Evolutionary conservation across 106 monocot species (phyloP).

Genomic region (Cymbidium sinense): DNA sequence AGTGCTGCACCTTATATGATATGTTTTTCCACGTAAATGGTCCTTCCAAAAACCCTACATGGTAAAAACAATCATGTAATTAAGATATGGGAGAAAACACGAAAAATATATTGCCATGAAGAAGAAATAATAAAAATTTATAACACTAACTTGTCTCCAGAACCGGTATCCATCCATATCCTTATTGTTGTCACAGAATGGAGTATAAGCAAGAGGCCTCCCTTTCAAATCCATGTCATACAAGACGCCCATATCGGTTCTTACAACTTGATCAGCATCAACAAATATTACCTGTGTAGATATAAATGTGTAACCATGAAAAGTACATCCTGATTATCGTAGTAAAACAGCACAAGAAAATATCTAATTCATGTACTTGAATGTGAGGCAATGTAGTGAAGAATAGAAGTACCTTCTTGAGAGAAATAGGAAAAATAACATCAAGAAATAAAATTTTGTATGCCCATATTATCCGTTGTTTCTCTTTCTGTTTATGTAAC

Average conservation of each 20-base stretch:
- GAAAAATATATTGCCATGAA: background rate
- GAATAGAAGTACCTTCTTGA: constrained; percentile 56
- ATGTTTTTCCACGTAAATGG: constrained; percentile 85
- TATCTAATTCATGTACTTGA: background rate
- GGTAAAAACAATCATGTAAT: constrained; percentile 9
- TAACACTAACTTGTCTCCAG: constrained; percentile 79
- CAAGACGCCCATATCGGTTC: constrained; percentile 93
- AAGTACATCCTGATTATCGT: background rate
- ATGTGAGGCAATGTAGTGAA: background rate
- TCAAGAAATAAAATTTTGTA: constrained; percentile 99
- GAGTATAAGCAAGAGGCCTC: constrained; percentile 91
- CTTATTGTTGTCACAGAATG: constrained; percentile 98
- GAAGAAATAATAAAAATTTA: background rate
- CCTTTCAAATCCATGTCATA: constrained; percentile 99
- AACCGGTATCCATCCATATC: constrained; percentile 99
- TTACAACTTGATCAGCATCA: constrained; percentile 96
- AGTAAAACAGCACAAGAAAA: background rate
- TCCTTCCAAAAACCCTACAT: constrained; percentile 97
- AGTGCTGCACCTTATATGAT: constrained; percentile 84
- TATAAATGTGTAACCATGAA: background rate
- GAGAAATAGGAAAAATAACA: constrained; percentile 93
- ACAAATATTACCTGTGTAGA: constrained; percentile 94
- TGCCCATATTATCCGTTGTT: constrained; percentile 98
- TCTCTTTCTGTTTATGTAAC: constrained; percentile 98
- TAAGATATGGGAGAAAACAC: background rate